These are phyloP conservation scores for Phyllostachys edulis DNA, from an alignment of 176 grass and related monocot species.

Conservation along the genomic window DNA sequence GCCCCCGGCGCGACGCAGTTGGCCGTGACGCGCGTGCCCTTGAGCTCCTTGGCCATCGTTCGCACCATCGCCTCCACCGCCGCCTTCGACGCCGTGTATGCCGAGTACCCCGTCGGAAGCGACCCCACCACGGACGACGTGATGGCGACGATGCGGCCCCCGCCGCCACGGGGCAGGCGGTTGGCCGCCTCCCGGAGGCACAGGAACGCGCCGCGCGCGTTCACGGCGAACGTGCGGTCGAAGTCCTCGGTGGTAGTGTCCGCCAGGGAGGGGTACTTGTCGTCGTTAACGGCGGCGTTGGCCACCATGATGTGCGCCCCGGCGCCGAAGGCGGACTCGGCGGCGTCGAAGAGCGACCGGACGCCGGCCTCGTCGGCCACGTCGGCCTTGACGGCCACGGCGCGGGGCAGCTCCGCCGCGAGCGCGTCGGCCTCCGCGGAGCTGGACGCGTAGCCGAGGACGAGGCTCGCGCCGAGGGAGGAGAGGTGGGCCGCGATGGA, in stretches of 20 bases:
- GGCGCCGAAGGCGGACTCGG: conserved; percentile 41
- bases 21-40: conserved; percentile 39
- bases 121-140: conserved; percentile 38
- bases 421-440: conserved; percentile 11
- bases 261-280: conserved; percentile 12
- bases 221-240: conserved; percentile 40
- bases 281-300: conserved; percentile 35
- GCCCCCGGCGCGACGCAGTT: conserved; percentile 50
- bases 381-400: conserved; percentile 24
- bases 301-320: conserved; percentile 47
- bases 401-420: conserved; percentile 21
- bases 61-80: conserved; percentile 53
- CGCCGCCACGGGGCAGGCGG: conserved; percentile 43
- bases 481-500: conserved; percentile 50
- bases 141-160: conserved; percentile 55
- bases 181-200: conserved; percentile 62
- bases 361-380: conserved; percentile 26
- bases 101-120: conserved; percentile 18
- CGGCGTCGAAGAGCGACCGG: conserved; percentile 43
- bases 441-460: conserved; percentile 43
- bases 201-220: conserved; percentile 65
- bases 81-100: conserved; percentile 46
- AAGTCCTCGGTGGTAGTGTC: conserved; percentile 34
- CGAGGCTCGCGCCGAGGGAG: conserved; percentile 52
- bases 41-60: conserved; percentile 46